Evolutionary conservation across 2,329 filamentous ascomycete genomes (phyloP).

Genomic region (Penicillium sp.): DNA sequence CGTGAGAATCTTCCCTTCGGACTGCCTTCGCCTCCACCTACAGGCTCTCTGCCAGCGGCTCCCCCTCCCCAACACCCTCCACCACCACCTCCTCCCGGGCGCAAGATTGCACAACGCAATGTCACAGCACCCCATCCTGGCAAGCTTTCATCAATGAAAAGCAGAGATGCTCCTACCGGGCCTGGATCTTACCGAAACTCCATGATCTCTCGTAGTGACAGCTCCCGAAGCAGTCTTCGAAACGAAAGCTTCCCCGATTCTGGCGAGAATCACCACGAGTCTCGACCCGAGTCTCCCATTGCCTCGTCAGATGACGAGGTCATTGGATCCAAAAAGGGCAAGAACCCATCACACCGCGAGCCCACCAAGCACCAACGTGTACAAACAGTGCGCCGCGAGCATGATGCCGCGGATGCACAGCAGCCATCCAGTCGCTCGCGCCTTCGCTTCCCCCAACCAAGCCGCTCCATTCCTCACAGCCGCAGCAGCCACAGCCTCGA

Average conservation of each 20-base stretch:
- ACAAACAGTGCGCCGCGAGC: constrained; percentile 10
- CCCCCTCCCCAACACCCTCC: constrained; percentile 22
- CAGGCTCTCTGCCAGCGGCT: constrained; percentile 25
- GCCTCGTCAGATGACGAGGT: constrained; percentile 45
- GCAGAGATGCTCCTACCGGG: constrained; percentile 10
- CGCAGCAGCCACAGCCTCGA: constrained; percentile 21
- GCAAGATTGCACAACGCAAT: constrained; percentile 15
- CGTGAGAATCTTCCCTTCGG: constrained; percentile 23
- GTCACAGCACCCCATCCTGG: constrained; percentile 16
- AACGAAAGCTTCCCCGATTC: constrained; percentile 21
- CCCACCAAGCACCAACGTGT: constrained; percentile 15
- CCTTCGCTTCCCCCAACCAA: constrained; percentile 11
- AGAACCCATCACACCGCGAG: constrained; percentile 10
- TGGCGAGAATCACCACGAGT: constrained; percentile 25
- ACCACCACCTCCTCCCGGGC: constrained; percentile 14
- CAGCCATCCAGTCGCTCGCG: constrained; percentile 4
- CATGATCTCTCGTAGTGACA: constrained; percentile 25
- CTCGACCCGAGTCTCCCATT: constrained; percentile 35
- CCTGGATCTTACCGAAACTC: constrained; percentile 14
- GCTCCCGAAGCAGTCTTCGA: constrained; percentile 26
- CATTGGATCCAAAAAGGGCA: constrained; percentile 19
- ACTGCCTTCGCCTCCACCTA: constrained; percentile 29
- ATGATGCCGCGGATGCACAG: constrained; percentile 15
- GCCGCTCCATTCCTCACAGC: constrained; percentile 24
- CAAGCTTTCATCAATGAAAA: constrained; percentile 3